Evolutionary conservation across 106 monocot species (phyloP).

Genomic region (Platanthera zijinensis): DNA sequence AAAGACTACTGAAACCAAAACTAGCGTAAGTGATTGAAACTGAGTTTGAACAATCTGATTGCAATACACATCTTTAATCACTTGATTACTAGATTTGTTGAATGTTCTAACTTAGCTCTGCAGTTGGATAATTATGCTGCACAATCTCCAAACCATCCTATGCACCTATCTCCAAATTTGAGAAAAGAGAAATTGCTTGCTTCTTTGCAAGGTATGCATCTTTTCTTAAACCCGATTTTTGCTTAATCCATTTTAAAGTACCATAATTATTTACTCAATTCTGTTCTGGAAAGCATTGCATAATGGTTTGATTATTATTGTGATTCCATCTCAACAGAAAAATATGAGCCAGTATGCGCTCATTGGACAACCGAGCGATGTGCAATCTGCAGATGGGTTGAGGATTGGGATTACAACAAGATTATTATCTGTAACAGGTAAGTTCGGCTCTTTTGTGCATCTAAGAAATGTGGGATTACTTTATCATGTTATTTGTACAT

Average conservation of each 20-base stretch:
- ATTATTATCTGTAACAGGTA: slow-evolving; percentile 98
- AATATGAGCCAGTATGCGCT: slow-evolving; percentile 70
- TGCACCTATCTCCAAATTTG: slow-evolving; percentile 27
- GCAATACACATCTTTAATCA: background rate
- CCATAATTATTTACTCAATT: background rate
- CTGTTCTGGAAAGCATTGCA: background rate
- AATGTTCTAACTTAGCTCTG: slow-evolving; percentile 8
- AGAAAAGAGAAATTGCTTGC: slow-evolving; percentile 51
- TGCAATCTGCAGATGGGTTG: slow-evolving; percentile 96
- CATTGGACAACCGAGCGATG: slow-evolving; percentile 98
- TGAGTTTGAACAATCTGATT: background rate
- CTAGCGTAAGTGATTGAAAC: too few species aligned
- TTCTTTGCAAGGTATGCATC: slow-evolving; percentile 52
- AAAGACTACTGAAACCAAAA: too few species aligned
- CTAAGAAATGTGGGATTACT: too few species aligned
- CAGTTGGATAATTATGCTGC: slow-evolving; percentile 47
- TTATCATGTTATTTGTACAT: background rate
- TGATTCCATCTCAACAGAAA: slow-evolving; percentile 29
- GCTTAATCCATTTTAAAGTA: background rate
- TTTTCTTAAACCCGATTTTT: background rate
- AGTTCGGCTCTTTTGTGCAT: background rate
- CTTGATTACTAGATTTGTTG: background rate
- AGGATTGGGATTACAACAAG: slow-evolving; percentile 99
- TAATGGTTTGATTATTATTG: background rate
- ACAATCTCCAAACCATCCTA: slow-evolving; percentile 26